Conservation (phyloP, 495 filamentous ascomycete species). For the Penicillium bovifimosum region DNA sequence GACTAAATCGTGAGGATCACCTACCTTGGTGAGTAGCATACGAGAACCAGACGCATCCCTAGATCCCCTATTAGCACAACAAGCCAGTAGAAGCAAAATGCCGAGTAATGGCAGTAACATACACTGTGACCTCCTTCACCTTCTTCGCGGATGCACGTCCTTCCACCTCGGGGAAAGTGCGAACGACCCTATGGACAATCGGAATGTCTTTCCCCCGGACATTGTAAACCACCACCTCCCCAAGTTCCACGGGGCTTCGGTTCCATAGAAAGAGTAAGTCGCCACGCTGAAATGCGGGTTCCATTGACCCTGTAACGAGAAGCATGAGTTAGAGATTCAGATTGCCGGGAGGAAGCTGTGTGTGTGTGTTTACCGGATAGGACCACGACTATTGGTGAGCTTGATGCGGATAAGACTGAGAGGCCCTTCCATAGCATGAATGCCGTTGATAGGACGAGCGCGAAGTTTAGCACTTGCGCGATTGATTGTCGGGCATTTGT, state of each 20-base stretch:
- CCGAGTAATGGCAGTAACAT: constrained; percentile 5
- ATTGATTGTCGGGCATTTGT: constrained; percentile 76
- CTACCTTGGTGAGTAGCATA: constrained; percentile 75
- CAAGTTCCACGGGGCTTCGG: constrained; percentile 65
- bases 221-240: constrained; percentile 78
- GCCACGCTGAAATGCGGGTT: constrained; percentile 93
- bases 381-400: constrained; percentile 62
- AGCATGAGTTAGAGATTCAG: not conserved
- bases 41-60: constrained; percentile 25
- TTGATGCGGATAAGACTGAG: constrained; percentile 77
- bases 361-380: not conserved
- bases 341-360: not conserved
- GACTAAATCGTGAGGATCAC: not conserved
- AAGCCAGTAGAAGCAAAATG: not conserved
- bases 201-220: constrained; percentile 23
- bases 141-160: constrained; percentile 30
- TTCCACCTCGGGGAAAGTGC: constrained; percentile 55
- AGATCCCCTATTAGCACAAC: constrained; percentile 6
- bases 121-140: constrained; percentile 36
- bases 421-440: constrained; percentile 98
- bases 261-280: constrained; percentile 96
- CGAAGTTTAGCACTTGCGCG: constrained; percentile 92
- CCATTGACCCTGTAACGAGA: constrained; percentile 87
- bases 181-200: constrained; percentile 31
- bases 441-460: constrained; percentile 84